Conservation (phyloP, 805 yeast species). For the Ascoidea tarda region DNA sequence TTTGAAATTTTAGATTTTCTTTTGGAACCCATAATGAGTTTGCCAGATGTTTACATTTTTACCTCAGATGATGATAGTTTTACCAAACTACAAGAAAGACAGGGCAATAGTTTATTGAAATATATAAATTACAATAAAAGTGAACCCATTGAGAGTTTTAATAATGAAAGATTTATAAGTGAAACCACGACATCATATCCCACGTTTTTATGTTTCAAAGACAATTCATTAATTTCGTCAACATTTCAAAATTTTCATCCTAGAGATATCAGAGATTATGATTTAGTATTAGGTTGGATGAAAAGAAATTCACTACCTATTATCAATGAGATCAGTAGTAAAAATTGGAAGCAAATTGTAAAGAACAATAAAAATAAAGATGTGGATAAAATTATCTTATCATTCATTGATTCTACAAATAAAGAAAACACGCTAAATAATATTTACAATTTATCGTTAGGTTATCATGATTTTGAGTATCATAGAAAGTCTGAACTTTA, state of each 20-base stretch:
- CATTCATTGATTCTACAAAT: conserved; percentile 12
- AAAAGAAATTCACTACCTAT: conserved; percentile 33
- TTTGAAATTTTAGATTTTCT: conserved; percentile 44
- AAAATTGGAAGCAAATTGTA: conserved; percentile 13
- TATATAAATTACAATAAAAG: conserved; percentile 28
- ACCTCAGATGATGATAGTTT: conserved; percentile 32
- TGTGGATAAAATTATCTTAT: conserved; percentile 33
- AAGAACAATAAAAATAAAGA: conserved; percentile 25
- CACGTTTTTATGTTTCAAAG: conserved; percentile 45
- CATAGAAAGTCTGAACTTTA: conserved; percentile 19
- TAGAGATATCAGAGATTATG: conserved; percentile 41
- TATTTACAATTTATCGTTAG: conserved; percentile 30
- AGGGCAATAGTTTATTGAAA: conserved; percentile 23
- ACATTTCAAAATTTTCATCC: conserved; percentile 50
- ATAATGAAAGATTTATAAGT: conserved; percentile 32
- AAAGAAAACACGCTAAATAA: conserved; percentile 19
- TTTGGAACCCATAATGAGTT: conserved; percentile 41
- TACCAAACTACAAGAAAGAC: conserved; percentile 24
- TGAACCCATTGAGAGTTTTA: conserved; percentile 21
- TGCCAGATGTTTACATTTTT: conserved; percentile 41
- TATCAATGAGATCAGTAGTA: conserved; percentile 35
- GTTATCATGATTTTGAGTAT: conserved; percentile 30
- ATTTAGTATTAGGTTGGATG: conserved; percentile 35
- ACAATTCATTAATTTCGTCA: conserved; percentile 34
- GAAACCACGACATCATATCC: conserved; percentile 48